phyloP scores from a whole-genome alignment of 129 eudicot species.

The Tanacetum coccineum region DNA sequence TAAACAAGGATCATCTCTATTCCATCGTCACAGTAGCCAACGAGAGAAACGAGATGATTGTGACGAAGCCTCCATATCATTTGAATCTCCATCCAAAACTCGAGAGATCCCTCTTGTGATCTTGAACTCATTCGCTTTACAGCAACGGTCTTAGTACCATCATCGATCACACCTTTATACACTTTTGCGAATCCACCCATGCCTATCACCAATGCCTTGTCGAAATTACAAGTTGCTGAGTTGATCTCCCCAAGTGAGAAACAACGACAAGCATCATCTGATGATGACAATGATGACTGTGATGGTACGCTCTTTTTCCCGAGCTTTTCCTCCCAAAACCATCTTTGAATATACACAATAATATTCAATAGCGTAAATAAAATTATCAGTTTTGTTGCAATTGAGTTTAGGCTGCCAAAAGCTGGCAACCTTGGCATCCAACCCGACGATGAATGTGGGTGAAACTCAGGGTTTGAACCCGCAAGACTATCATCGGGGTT shows the following conservation, averaged over 20 bases:
- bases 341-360: slow-evolving; percentile 34
- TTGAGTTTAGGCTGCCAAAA: slow-evolving; percentile 28
- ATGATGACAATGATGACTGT: slow-evolving; percentile 16
- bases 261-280: slow-evolving; percentile 30
- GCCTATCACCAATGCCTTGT: slow-evolving; percentile 31
- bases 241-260: slow-evolving; percentile 31
- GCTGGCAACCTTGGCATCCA: slow-evolving; percentile 22
- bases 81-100: slow-evolving; percentile 39
- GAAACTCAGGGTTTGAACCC: slow-evolving; percentile 28
- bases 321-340: slow-evolving; percentile 42
- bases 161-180: slow-evolving; percentile 34
- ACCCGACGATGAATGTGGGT: slow-evolving; percentile 7
- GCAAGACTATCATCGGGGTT: slow-evolving; percentile 52
- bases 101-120: slow-evolving; percentile 31
- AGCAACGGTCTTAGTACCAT: slow-evolving; percentile 28
- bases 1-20: slow-evolving; percentile 42
- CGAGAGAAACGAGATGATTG: slow-evolving; percentile 38
- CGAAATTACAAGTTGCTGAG: slow-evolving; percentile 31
- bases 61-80: slow-evolving; percentile 40
- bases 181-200: slow-evolving; percentile 40
- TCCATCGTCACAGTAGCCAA: slow-evolving; percentile 35
- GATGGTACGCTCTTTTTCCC: slow-evolving; percentile 15
- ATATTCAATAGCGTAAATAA: slow-evolving; percentile 27
- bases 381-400: slow-evolving; percentile 34
- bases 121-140: slow-evolving; percentile 35